Base-by-base conservation (phyloP, 257 asterid species). In the Solanum habrochaites region DNA sequence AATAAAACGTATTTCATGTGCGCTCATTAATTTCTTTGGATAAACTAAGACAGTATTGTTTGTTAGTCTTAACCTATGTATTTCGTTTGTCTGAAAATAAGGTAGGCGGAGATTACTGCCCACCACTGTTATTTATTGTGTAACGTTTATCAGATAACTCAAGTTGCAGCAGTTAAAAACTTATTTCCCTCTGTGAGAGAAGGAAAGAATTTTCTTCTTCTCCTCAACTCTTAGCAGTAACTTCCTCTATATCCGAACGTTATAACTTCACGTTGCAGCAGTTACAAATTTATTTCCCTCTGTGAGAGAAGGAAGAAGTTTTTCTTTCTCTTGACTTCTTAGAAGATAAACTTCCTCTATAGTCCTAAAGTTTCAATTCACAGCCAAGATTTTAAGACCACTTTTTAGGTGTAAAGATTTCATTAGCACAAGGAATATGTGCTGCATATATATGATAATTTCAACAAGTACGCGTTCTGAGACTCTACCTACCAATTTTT, bases 401-500 rank as follows among this genome's bases (percentile, higher is more conserved):
- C 15, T 45, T 45, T 78, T 25, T 15, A 7, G 16, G 64, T 40
- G 32, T 3, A 78, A 78, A 15, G 27, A 78, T 45, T 45, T 47
- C 66, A 29, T 29, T 45, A 27, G 84, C 42, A 27, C 4, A 78
- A 45, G 84, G 66, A 25, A 78, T 74, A 40, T 40, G 20, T 39
- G 56, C 58, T 23, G 15, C 32, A 40, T 23, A n/a, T 40, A 40
- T 74, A 74, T 39, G 56, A 74, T 74, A 74, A 39, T 40, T 21
- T 23, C 21, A 18, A 74, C 32, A 74, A 74, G 56, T 23, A 39
- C 1, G 3, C 21, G 2, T 74, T 74, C 52, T 74, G 35, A 29
- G 39, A 58, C 42, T 77, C 37, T 27, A 78, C 92, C 73, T 90
- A 95, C 98, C 93, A 85, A 80, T 93, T 91, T 90, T 89, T 90